Base-by-base conservation (phyloP, 1,139 yeast genomes). In the Blastobotrys capitulatus region DNA sequence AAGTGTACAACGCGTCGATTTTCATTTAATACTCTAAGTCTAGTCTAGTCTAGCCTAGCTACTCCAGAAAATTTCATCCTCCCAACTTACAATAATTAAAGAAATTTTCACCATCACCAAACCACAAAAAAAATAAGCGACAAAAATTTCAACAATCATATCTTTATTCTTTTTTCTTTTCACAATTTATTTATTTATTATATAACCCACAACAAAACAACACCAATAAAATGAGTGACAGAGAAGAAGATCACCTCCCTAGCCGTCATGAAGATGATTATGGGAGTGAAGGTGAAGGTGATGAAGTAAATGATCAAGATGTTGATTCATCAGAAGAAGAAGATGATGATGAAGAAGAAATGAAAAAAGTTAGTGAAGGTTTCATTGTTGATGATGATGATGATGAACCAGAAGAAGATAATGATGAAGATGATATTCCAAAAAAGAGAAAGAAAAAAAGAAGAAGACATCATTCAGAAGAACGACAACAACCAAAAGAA, bases 361-460 rank as follows among this genome's bases (percentile, higher is more conserved):
- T 70, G 47, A 71, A 66, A 42, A 52, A 81, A 66, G 83, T 90
- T 38, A 81, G 92, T 50, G 96, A 88, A 57, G 97, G 97, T 0
- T 89, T 90, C 68, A 90, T 90, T 62, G 97, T 89, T 12, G 97
- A 88, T 60, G 96, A 88, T 59, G 25, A 22, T 22, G 25, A 22
- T 22, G 25, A n/a, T n/a, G 95, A 85, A 48, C 94, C 82, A 27
- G 87, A 79, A 16, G 85, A 77, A 31, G 82, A 70, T 13, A 82
- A 70, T 50, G 57, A 46, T 43, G 56, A 39, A 41, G 56, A 43
- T 44, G 52, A 25, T 48, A 48, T 44, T 44, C 43, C 52, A 44
- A 50, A 57, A 57, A 51, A 57, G 57, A 55, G 54, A 37, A 45
- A 51, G 47, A 57, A 51, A 52, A 55, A 54, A 58, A 53, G 55